Evolutionary conservation across 1,284 basidiomycete species (phyloP).

Genomic region (Pyrrhoderma noxium): DNA sequence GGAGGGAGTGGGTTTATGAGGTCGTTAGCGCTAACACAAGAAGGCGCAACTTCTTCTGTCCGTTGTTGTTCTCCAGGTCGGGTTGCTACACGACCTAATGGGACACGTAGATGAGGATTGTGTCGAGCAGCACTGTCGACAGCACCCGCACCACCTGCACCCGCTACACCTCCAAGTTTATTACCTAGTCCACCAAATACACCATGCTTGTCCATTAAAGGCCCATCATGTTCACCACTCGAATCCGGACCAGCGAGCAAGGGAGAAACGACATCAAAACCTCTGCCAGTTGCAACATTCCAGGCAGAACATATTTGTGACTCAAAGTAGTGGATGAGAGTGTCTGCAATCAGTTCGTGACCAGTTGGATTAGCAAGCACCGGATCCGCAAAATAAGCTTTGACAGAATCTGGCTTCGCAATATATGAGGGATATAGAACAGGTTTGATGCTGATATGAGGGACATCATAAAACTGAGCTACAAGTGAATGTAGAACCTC

Average conservation of each 20-base stretch:
- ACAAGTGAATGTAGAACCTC: constrained; percentile 84
- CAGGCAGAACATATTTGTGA: constrained; percentile 81
- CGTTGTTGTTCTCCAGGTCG: constrained; percentile 48
- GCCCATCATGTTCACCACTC: constrained; percentile 21
- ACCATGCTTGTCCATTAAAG: constrained; percentile 41
- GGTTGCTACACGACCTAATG: constrained; percentile 66
- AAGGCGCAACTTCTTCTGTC: constrained; percentile 73
- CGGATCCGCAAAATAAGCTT: constrained; percentile 74
- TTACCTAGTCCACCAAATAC: constrained; percentile 67
- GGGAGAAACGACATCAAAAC: constrained; percentile 50
- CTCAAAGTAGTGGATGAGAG: constrained; percentile 82
- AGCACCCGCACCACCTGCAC: constrained; percentile 26
- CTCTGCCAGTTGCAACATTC: constrained; percentile 63
- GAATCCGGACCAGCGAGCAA: constrained; percentile 29
- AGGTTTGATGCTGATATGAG: constrained; percentile 82
- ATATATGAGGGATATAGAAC: constrained; percentile 80
- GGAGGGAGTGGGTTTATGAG: constrained; percentile 89
- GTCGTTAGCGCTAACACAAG: constrained; percentile 89
- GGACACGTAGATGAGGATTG: constrained; percentile 46
- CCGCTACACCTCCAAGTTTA: constrained; percentile 41
- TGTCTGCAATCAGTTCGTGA: constrained; percentile 80
- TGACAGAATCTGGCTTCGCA: constrained; percentile 58
- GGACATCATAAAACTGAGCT: constrained; percentile 93
- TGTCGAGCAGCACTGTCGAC: constrained; percentile 28
- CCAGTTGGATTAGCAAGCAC: constrained; percentile 76